phyloP scores from a whole-genome alignment of 2,329 filamentous ascomycete species.

The Colletotrichum costaricense region DNA sequence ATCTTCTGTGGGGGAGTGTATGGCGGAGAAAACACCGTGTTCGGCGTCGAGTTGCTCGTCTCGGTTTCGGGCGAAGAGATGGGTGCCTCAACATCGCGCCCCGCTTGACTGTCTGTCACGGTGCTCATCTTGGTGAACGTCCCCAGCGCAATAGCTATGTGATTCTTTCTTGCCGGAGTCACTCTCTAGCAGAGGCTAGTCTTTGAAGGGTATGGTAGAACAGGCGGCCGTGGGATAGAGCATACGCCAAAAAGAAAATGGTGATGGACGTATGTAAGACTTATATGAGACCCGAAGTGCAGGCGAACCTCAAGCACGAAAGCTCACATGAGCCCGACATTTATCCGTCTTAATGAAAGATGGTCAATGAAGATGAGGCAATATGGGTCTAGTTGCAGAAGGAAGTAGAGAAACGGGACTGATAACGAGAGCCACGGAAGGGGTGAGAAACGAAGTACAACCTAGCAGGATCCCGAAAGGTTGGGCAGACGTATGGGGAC shows the following conservation, averaged over 20 bases:
- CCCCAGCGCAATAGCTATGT: not conserved
- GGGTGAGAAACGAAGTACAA: conserved; percentile 10
- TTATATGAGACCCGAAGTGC: conserved; percentile 30
- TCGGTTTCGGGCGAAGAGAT: conserved; percentile 25
- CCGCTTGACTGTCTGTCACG: conserved; percentile 6
- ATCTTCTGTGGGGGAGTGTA: conserved; percentile 54
- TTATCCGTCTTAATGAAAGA: conserved; percentile 43
- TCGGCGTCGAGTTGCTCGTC: conserved; percentile 57
- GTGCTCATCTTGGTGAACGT: conserved; percentile 2
- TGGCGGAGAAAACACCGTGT: conserved; percentile 60
- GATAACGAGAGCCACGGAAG: conserved; percentile 4
- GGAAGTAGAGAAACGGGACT: conserved; percentile 12
- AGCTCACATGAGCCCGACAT: conserved; percentile 39
- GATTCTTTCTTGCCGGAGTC: not conserved
- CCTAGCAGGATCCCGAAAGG: conserved; percentile 1
- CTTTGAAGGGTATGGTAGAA: not conserved
- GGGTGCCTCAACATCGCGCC: conserved; percentile 46
- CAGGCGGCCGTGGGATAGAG: conserved; percentile 13
- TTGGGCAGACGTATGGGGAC: conserved; percentile 3
- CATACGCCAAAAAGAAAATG: conserved; percentile 28
- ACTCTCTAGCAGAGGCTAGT: not conserved
- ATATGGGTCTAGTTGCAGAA: conserved; percentile 2
- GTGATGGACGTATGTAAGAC: conserved; percentile 37
- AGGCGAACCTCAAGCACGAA: conserved; percentile 24
- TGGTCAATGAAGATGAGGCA: conserved; percentile 9